Evolutionary conservation across 495 filamentous ascomycete species (phyloP).

Genomic region (Hypoxylon lenormandii): DNA sequence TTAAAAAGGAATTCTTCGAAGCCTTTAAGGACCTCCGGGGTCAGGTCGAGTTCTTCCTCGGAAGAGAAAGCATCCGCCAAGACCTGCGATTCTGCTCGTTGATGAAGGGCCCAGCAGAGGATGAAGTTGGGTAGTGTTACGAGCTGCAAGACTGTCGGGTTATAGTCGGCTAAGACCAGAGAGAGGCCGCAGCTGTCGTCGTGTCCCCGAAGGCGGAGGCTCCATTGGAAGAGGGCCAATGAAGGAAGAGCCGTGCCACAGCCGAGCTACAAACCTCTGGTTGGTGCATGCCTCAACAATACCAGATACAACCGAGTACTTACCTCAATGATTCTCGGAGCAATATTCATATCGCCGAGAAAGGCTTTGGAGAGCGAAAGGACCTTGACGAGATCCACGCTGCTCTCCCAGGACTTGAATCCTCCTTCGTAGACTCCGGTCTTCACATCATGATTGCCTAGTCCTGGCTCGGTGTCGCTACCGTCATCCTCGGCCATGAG

Average conservation of each 20-base stretch:
- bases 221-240: slow-evolving; percentile 78
- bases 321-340: slow-evolving; percentile 79
- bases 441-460: slow-evolving; percentile 85
- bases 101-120: slow-evolving; percentile 76
- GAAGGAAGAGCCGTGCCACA: slow-evolving; percentile 90
- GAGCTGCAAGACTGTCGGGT: slow-evolving; percentile 82
- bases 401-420: slow-evolving; percentile 99
- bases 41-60: slow-evolving; percentile 81
- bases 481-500: slow-evolving; percentile 79
- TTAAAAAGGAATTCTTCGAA: slow-evolving; percentile 71
- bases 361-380: slow-evolving; percentile 68
- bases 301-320: slow-evolving; percentile 30
- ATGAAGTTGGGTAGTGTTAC: slow-evolving; percentile 91
- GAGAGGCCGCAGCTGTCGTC: slow-evolving; percentile 57
- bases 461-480: slow-evolving; percentile 61
- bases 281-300: slow-evolving; percentile 19
- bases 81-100: slow-evolving; percentile 46
- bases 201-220: slow-evolving; percentile 58
- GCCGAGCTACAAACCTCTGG: slow-evolving; percentile 72
- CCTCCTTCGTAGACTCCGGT: slow-evolving; percentile 95
- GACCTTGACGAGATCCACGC: slow-evolving; percentile 83
- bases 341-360: slow-evolving; percentile 61
- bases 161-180: slow-evolving; percentile 89
- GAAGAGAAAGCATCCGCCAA: slow-evolving; percentile 57
- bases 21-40: slow-evolving; percentile 67